A percentile compares a stretch with the other conserved stretches of the same genome.
phyloP scores from a whole-genome alignment of 192 early-diverging fungal species.

The Entomortierella lignicola region DNA sequence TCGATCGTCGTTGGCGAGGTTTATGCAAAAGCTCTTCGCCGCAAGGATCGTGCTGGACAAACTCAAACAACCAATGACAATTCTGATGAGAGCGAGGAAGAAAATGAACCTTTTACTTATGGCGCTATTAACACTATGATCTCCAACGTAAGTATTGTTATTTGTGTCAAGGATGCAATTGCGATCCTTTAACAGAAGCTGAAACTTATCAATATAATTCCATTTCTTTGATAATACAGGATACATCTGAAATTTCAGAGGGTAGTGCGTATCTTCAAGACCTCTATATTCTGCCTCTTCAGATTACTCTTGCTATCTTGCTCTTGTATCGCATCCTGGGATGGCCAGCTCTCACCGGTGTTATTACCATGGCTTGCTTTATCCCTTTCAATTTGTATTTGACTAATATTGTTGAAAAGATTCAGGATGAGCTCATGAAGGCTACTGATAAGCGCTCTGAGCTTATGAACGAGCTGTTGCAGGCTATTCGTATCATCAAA shows the following conservation, averaged over 20 bases:
- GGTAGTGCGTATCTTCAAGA: conserved; percentile 59
- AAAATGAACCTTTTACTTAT: conserved; percentile 50
- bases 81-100: conserved; percentile 11
- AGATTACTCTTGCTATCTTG: conserved; percentile 73
- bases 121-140: conserved; percentile 55
- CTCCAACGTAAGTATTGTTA: conserved; percentile 38
- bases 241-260: conserved; percentile 59
- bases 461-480: conserved; percentile 73
- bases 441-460: conserved; percentile 74
- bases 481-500: conserved; percentile 54
- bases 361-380: conserved; percentile 72
- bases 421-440: conserved; percentile 71
- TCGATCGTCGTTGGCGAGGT: conserved; percentile 71
- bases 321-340: conserved; percentile 85
- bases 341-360: conserved; percentile 80
- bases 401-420: conserved; percentile 57
- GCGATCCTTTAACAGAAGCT: not conserved
- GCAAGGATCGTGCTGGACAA: conserved; percentile 69
- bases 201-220: not conserved
- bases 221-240: conserved; percentile 42
- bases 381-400: conserved; percentile 61
- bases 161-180: not conserved
- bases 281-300: conserved; percentile 72
- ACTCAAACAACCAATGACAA: conserved; percentile 46
- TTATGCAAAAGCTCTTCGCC: conserved; percentile 67